These are phyloP conservation scores for Cladorrhinum sp. DNA, from an alignment of 2,329 filamentous ascomycete genomes.

Conservation along the genomic window DNA sequence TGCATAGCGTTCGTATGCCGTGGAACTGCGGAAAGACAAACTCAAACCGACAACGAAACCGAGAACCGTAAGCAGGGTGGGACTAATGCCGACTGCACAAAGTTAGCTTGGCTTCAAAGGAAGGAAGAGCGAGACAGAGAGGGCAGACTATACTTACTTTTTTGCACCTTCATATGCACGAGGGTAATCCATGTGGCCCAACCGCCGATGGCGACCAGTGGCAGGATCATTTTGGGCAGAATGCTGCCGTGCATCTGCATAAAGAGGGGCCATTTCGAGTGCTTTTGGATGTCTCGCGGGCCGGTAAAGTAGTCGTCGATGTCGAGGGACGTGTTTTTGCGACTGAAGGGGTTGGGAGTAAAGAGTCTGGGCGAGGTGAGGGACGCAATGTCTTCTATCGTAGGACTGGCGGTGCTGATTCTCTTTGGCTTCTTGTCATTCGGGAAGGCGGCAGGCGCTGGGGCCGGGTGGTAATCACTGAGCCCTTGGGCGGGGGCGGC, in stretches of 20 bases:
- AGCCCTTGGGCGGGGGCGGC: background rate
- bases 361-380: constrained; percentile 29
- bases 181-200: constrained; percentile 67
- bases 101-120: background rate
- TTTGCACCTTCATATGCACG: constrained; percentile 40
- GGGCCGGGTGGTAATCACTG: background rate
- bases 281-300: constrained; percentile 67
- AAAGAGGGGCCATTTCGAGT: constrained; percentile 77
- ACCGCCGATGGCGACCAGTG: constrained; percentile 57
- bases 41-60: constrained; percentile 81
- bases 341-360: constrained; percentile 32
- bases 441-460: background rate
- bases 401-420: constrained; percentile 10
- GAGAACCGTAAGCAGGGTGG: constrained; percentile 75
- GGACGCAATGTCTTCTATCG: constrained; percentile 26
- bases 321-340: constrained; percentile 36
- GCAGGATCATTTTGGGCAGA: constrained; percentile 71
- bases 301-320: constrained; percentile 49
- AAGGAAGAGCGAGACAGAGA: constrained; percentile 7
- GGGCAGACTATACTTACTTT: constrained; percentile 14
- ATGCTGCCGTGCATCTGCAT: constrained; percentile 72
- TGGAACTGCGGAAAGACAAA: constrained; percentile 73
- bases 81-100: constrained; percentile 50
- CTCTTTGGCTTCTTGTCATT: constrained; percentile 9
- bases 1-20: constrained; percentile 67